A percentile compares a stretch with the other conserved stretches of the same genome.
Conservation (phyloP, 305 asterid species). For the Fraxinus albicans region DNA sequence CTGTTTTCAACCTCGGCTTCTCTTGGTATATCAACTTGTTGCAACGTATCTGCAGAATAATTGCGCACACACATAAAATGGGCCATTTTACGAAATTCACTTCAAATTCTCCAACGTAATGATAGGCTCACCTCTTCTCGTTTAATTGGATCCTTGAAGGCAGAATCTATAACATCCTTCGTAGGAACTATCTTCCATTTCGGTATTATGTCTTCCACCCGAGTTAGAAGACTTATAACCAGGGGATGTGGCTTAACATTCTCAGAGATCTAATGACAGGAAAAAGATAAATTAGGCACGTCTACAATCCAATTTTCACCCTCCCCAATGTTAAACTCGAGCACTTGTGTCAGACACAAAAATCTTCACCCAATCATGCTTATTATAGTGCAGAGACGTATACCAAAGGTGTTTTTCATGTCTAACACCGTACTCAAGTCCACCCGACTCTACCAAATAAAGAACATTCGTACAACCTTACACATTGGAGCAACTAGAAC, state of each 20-base stretch:
- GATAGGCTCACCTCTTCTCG: conserved; percentile 64
- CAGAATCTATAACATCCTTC: conserved; percentile 85
- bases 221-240: conserved; percentile 66
- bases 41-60: conserved; percentile 59
- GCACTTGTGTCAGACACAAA: not conserved
- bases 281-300: not conserved
- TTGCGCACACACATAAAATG: not conserved
- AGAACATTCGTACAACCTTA: conserved; percentile 46
- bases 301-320: not conserved
- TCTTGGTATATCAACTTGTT: conserved; percentile 78
- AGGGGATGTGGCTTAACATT: conserved; percentile 95
- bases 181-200: conserved; percentile 96
- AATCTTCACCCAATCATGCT: not conserved
- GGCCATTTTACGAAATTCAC: not conserved
- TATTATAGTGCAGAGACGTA: no score
- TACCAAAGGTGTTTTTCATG: no score
- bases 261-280: conserved; percentile 66
- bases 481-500: conserved; percentile 98
- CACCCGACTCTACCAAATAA: no score
- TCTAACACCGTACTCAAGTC: no score
- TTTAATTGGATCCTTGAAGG: conserved; percentile 83
- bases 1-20: conserved; percentile 89
- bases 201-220: conserved; percentile 85
- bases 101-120: not conserved
- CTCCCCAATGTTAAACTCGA: no score